Evolutionary conservation across 148 eudicot genomes (phyloP).

Genomic region (Rhododendron ferrugineum): DNA sequence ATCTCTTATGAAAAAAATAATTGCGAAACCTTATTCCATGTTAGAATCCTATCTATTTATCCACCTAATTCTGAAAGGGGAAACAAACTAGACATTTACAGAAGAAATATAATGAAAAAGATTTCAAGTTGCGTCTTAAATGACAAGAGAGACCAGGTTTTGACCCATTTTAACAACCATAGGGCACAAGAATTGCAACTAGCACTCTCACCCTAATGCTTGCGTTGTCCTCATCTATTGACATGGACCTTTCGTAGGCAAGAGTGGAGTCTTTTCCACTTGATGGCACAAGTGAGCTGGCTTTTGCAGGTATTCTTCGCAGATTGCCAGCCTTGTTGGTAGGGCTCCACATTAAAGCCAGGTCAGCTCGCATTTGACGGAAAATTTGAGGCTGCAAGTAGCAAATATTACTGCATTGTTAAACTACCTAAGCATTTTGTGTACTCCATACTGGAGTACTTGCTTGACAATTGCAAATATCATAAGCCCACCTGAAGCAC

Average conservation of each 20-base stretch:
- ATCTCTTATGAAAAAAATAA: neutral
- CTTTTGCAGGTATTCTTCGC: constrained; percentile 50
- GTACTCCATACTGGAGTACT: constrained; percentile 1
- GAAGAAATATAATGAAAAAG: neutral
- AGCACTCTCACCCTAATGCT: constrained; percentile 50
- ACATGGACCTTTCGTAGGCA: constrained; percentile 23
- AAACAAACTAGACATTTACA: neutral
- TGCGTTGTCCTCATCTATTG: constrained; percentile 34
- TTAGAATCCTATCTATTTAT: neutral
- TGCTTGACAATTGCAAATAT: neutral
- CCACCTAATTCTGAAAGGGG: neutral
- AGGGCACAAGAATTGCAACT: neutral
- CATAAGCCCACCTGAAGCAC: constrained; percentile 63
- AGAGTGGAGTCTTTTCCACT: constrained; percentile 19
- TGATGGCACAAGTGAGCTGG: constrained; percentile 25
- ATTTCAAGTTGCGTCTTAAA: neutral
- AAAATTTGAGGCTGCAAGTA: constrained; percentile 74
- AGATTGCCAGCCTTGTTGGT: constrained; percentile 41
- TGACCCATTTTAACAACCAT: neutral
- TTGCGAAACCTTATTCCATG: neutral
- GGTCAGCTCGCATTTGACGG: constrained; percentile 67
- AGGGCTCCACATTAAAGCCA: constrained; percentile 89
- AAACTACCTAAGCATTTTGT: neutral
- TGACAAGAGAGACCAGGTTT: neutral
- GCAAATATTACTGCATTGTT: neutral